A percentile compares a stretch with the other conserved stretches of the same genome.
Conservation (phyloP, 75 land plant genomes). For the Cunninghamia lanceolata region DNA sequence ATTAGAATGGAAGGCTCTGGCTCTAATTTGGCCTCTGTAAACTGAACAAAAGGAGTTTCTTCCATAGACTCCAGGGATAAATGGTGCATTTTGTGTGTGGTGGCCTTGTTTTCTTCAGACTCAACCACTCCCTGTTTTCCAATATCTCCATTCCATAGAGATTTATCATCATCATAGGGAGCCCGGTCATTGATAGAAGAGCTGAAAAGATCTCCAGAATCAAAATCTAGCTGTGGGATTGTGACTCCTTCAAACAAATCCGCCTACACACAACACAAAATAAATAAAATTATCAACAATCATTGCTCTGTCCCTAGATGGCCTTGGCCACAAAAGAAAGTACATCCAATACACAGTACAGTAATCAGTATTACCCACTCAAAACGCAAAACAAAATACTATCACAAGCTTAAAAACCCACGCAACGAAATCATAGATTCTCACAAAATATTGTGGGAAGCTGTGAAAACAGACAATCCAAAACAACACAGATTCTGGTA, state of each 20-base stretch:
- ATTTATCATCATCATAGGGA: not conserved
- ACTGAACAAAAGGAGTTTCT: not conserved
- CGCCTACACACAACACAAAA: not conserved
- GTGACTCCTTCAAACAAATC: conserved; percentile 8
- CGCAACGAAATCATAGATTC: not conserved
- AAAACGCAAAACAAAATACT: not conserved
- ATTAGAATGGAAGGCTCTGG: conserved; percentile 6
- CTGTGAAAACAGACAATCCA: not conserved
- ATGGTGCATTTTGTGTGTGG: not conserved
- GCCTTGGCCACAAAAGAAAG: not conserved
- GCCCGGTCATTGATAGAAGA: conserved; percentile 3
- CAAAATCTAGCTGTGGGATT: not conserved
- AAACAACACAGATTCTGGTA: not conserved
- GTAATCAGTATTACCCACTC: not conserved
- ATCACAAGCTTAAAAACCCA: not conserved
- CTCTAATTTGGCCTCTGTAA: not conserved
- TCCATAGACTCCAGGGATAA: not conserved
- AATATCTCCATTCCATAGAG: conserved; percentile 1
- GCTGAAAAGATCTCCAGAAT: not conserved
- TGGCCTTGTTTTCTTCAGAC: conserved; percentile 2
- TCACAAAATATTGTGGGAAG: not conserved
- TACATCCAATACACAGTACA: not conserved
- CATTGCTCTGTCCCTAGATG: not conserved
- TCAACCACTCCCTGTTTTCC: not conserved
- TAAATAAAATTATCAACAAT: not conserved